Evolutionary conservation across 768 basidiomycete species (phyloP).

Genomic region (Asterophora lycoperdoides): DNA sequence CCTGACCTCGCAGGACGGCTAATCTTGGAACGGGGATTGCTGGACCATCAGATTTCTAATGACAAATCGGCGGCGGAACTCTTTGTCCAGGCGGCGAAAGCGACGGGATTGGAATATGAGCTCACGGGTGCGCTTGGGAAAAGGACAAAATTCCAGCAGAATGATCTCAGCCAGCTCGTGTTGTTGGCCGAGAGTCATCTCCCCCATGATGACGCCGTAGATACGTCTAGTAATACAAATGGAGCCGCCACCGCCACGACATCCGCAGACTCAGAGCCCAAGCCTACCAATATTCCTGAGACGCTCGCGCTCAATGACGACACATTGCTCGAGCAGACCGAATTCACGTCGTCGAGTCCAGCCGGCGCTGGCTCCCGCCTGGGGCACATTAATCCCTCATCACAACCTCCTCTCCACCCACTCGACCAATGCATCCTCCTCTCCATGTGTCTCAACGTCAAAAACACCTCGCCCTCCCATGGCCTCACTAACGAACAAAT

Average conservation of each 20-base stretch:
- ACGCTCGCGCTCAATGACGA: slow-evolving; percentile 89
- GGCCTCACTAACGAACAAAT: slow-evolving; percentile 92
- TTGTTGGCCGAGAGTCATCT: slow-evolving; percentile 85
- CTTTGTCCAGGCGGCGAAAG: slow-evolving; percentile 74
- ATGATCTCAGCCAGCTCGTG: slow-evolving; percentile 84
- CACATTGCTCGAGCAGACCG: slow-evolving; percentile 90
- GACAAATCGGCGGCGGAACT: slow-evolving; percentile 74
- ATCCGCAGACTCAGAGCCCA: slow-evolving; percentile 6
- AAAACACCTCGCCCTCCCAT: slow-evolving; percentile 84
- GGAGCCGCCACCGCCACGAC: slow-evolving; percentile 1
- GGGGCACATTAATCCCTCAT: slow-evolving; percentile 71
- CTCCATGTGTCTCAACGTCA: slow-evolving; percentile 84
- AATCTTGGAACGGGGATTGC: slow-evolving; percentile 70
- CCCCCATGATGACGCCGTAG: slow-evolving; percentile 26
- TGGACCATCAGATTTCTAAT: slow-evolving; percentile 71
- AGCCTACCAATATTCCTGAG: slow-evolving; percentile 55
- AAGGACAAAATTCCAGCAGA: slow-evolving; percentile 90
- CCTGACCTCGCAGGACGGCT: slow-evolving; percentile 66
- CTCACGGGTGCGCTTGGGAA: slow-evolving; percentile 91
- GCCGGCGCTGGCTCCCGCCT: slow-evolving; percentile 45
- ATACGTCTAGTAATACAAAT: slow-evolving; percentile 6
- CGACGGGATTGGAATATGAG: slow-evolving; percentile 81
- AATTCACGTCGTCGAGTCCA: slow-evolving; percentile 75
- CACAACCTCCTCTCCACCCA: slow-evolving; percentile 85
- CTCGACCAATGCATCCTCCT: slow-evolving; percentile 93